Base-by-base conservation (phyloP, 2,329 filamentous ascomycete genomes). In the Clarireedia monteithiana region DNA sequence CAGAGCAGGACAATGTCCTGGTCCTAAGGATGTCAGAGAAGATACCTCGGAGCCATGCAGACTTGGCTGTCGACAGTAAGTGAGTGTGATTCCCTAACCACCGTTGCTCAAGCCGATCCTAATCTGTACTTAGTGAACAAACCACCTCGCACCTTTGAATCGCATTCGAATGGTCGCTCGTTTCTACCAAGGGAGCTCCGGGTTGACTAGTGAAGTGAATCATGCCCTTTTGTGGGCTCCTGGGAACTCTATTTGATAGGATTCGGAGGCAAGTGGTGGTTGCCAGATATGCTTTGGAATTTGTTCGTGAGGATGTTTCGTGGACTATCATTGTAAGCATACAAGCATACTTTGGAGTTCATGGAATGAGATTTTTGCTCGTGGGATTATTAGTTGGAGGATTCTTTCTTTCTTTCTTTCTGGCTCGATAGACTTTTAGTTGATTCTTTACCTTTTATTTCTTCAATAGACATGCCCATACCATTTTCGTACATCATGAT, bases 291-390 rank as follows among this genome's bases (percentile, higher is more conserved):
- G 46, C 30, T 54, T 20, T 23, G 24, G 30, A 27, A 50, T 24
- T 36, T 42, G 15, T 26, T 30, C 36, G 26, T 39, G 23, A 50
- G 50, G 36, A 50, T 55, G 38, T 36, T 9, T 50, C 45, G 30
- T 55, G 52, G 34, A 50, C 47, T 20, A 20, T 48, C 44, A 47
- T 48, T 55, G 53, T 55, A 55, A 50, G 42, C 53, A 50, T 55
- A 55, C 53, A 44, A 55, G 53, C 53, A 55, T 55, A 55, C 47
- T 46, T 45, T 48, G 53, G 53, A 55, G 53, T 55, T 55, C 36
- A 49, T 50, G 52, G 34, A 27, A 50, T 20, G 26, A 50, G 49
- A 50, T 55, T 17, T 44, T 44, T 44, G 23, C 34, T 50, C 52
- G 48, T 49, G 38, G 27, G 40, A 47, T 50, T 55, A 24, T 44